These are phyloP conservation scores for Aspergillus arachidicola DNA, from an alignment of 2,329 filamentous ascomycete genomes.

Conservation along the genomic window DNA sequence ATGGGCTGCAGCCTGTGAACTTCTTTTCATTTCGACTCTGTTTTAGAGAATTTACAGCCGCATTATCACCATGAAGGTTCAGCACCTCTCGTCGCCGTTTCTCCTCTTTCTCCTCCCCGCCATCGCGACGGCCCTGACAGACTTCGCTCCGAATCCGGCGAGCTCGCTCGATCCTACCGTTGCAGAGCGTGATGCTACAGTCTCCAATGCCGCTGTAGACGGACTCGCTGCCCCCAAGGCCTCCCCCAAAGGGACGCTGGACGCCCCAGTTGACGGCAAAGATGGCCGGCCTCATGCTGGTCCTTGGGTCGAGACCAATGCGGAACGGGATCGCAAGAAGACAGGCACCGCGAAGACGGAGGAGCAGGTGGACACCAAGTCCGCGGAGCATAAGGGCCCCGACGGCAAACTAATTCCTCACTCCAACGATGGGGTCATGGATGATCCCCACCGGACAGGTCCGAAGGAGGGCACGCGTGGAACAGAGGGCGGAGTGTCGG, in stretches of 20 bases:
- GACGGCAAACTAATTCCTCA: slow-evolving; percentile 50
- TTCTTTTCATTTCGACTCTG: background rate
- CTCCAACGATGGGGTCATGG: slow-evolving; percentile 82
- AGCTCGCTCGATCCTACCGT: slow-evolving; percentile 18
- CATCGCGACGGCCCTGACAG: slow-evolving; percentile 30
- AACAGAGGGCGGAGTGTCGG: slow-evolving; percentile 84
- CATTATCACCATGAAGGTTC: slow-evolving; percentile 36
- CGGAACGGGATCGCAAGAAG: slow-evolving; percentile 50
- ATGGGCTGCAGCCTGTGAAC: slow-evolving; percentile 3
- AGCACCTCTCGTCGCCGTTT: slow-evolving; percentile 30
- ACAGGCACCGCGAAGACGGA: slow-evolving; percentile 38
- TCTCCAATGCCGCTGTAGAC: slow-evolving; percentile 20
- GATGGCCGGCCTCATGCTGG: slow-evolving; percentile 93
- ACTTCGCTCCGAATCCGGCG: slow-evolving; percentile 19
- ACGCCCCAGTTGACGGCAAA: slow-evolving; percentile 86
- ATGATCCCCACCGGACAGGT: slow-evolving; percentile 74
- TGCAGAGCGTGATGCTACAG: slow-evolving; percentile 9
- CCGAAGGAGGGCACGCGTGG: slow-evolving; percentile 86
- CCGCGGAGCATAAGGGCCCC: slow-evolving; percentile 43
- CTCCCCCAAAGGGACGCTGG: slow-evolving; percentile 63
- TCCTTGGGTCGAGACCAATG: slow-evolving; percentile 62
- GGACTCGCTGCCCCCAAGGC: slow-evolving; percentile 22
- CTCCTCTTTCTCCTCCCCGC: slow-evolving; percentile 40
- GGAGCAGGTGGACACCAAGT: slow-evolving; percentile 28
- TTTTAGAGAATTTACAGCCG: background rate